Conservation (phyloP, 2,329 filamentous ascomycete species). For the Fusarium sterilihyphosum region DNA sequence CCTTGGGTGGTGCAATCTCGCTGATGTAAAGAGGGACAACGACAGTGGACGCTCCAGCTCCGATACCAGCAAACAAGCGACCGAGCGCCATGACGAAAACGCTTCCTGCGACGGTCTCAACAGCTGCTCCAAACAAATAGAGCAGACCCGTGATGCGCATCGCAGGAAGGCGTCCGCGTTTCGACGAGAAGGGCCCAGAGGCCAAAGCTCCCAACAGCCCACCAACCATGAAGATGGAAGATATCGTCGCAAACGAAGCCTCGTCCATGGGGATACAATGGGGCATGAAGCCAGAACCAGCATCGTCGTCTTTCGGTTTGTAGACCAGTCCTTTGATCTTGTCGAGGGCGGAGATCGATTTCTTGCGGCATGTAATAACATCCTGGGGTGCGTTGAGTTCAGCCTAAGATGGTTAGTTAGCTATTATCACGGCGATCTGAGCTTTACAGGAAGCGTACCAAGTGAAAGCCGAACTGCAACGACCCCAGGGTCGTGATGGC, state of each 20-base stretch:
- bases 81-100: constrained; percentile 77
- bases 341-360: constrained; percentile 49
- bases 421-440: not conserved
- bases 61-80: constrained; percentile 81
- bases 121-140: constrained; percentile 78
- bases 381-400: constrained; percentile 96
- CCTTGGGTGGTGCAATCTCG: constrained; percentile 81
- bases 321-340: constrained; percentile 44
- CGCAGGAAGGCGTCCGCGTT: constrained; percentile 76
- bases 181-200: constrained; percentile 81
- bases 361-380: constrained; percentile 85
- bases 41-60: constrained; percentile 88
- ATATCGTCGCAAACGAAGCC: constrained; percentile 83
- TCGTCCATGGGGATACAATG: constrained; percentile 91
- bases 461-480: constrained; percentile 92
- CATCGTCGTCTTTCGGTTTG: constrained; percentile 23
- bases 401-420: constrained; percentile 59
- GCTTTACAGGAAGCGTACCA: constrained; percentile 64
- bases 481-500: constrained; percentile 83
- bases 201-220: constrained; percentile 85
- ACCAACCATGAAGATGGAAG: constrained; percentile 90
- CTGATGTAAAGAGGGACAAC: constrained; percentile 95
- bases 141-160: constrained; percentile 82
- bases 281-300: constrained; percentile 56
- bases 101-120: constrained; percentile 77